phyloP scores from a whole-genome alignment of 164 flowering plant species.

The Magnolia officinalis region DNA sequence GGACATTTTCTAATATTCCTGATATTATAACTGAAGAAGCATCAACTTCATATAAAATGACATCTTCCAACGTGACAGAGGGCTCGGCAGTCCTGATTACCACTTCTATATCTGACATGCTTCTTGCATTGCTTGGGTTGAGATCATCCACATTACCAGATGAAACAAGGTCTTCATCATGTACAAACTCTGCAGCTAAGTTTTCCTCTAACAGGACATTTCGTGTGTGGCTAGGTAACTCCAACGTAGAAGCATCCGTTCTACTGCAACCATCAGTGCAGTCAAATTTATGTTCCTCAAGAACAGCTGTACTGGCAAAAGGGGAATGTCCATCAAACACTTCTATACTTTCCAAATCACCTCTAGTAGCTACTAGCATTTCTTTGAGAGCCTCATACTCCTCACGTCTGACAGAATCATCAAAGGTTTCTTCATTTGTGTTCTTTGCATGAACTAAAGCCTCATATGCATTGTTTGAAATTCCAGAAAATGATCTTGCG shows the following conservation, averaged over 20 bases:
- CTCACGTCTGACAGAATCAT: constrained; percentile 23
- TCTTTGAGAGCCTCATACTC: constrained; percentile 25
- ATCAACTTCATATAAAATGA: constrained; percentile 22
- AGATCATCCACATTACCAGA: constrained; percentile 34
- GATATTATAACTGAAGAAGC: constrained; percentile 27
- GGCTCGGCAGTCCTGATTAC: constrained; percentile 22
- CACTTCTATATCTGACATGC: constrained; percentile 27
- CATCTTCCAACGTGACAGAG: constrained; percentile 24
- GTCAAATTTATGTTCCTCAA: constrained; percentile 28
- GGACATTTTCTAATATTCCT: constrained; percentile 39
- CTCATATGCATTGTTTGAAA: constrained; percentile 34
- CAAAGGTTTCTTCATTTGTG: constrained; percentile 38
- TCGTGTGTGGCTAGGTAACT: constrained; percentile 26
- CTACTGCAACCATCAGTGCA: constrained; percentile 19
- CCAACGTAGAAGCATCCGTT: constrained; percentile 32
- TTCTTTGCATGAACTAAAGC: constrained; percentile 29
- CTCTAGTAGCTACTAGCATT: constrained; percentile 17
- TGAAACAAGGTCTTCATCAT: constrained; percentile 24
- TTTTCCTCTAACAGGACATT: constrained; percentile 22
- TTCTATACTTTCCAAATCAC: constrained; percentile 29
- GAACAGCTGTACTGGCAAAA: constrained; percentile 13
- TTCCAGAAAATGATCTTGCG: constrained; percentile 45
- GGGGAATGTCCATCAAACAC: constrained; percentile 18
- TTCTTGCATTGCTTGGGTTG: constrained; percentile 18
- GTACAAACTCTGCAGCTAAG: constrained; percentile 24